These are phyloP conservation scores for Leishmania tarentolae DNA, from an alignment of 208 protist species.

Conservation along the genomic window DNA sequence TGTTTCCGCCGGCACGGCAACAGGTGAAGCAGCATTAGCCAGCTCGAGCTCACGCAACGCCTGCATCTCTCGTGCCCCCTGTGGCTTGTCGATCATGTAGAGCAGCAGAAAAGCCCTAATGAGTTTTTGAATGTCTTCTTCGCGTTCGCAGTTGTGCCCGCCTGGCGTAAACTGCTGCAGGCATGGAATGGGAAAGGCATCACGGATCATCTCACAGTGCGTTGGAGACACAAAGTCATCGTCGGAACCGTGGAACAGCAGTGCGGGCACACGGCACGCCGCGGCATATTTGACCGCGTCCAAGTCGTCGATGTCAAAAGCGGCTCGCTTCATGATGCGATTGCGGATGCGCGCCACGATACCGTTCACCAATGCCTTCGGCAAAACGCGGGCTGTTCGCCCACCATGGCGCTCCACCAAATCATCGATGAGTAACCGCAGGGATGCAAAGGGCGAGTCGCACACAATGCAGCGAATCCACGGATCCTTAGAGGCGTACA, in stretches of 20 bases:
- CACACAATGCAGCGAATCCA: slow-evolving; percentile 91
- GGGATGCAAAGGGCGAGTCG: slow-evolving; percentile 93
- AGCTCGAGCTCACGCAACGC: neutral
- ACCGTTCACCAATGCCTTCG: slow-evolving; percentile 69
- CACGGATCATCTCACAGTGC: slow-evolving; percentile 77
- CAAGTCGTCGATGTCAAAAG: slow-evolving; percentile 95
- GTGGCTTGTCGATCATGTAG: slow-evolving; percentile 78
- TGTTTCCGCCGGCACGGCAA: neutral
- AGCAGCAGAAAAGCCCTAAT: slow-evolving; percentile 85
- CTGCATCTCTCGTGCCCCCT: slow-evolving; percentile 16
- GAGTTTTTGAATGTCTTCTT: slow-evolving; percentile 64
- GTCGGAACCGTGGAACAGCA: slow-evolving; percentile 92
- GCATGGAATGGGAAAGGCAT: slow-evolving; percentile 63
- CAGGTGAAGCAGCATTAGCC: neutral
- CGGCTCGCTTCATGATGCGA: slow-evolving; percentile 84
- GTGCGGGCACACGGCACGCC: slow-evolving; percentile 77
- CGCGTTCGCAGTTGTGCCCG: slow-evolving; percentile 93
- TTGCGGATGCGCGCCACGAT: slow-evolving; percentile 87
- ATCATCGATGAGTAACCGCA: slow-evolving; percentile 84
- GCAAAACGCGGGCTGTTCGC: slow-evolving; percentile 58
- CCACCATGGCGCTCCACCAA: slow-evolving; percentile 66
- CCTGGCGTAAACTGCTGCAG: slow-evolving; percentile 81
- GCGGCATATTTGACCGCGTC: slow-evolving; percentile 84
- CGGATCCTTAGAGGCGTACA: slow-evolving; percentile 93
- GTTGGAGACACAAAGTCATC: slow-evolving; percentile 91